These are phyloP conservation scores for Fusarium sambucinum DNA, from an alignment of 2,329 filamentous ascomycete genomes.

Conservation along the genomic window DNA sequence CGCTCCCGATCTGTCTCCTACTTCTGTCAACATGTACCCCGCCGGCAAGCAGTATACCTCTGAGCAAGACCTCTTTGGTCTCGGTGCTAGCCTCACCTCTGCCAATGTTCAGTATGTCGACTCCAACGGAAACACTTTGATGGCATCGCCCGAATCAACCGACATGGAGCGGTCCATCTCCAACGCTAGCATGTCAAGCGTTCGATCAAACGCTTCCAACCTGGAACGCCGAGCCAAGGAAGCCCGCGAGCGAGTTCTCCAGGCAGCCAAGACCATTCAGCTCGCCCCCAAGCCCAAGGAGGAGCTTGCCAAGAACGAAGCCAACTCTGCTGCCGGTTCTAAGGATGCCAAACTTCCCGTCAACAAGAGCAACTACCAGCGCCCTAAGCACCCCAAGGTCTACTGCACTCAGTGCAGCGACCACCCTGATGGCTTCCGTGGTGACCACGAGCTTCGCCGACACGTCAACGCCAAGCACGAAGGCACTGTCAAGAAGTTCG, in stretches of 20 bases:
- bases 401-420: conserved; percentile 78
- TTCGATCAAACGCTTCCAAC: conserved; percentile 59
- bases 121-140: conserved; percentile 49
- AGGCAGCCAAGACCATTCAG: conserved; percentile 55
- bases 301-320: conserved; percentile 13
- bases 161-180: conserved; percentile 65
- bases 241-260: conserved; percentile 60
- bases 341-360: conserved; percentile 60
- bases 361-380: conserved; percentile 62
- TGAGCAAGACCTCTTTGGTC: conserved; percentile 53
- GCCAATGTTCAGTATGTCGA: conserved; percentile 47
- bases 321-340: conserved; percentile 35
- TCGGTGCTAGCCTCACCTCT: conserved; percentile 54
- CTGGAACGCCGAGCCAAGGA: conserved; percentile 62
- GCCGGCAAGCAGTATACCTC: conserved; percentile 50
- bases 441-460: conserved; percentile 83
- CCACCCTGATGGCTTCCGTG: conserved; percentile 82
- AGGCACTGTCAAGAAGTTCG: conserved; percentile 64
- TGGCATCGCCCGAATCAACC: conserved; percentile 47
- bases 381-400: conserved; percentile 78
- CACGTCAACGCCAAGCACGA: conserved; percentile 76
- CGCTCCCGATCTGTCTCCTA: conserved; percentile 28
- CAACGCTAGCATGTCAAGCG: conserved; percentile 57
- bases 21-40: conserved; percentile 33
- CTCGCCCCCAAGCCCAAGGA: conserved; percentile 61